Conservation (phyloP, 2,329 filamentous ascomycete genomes). For the Fusarium sacchari region DNA sequence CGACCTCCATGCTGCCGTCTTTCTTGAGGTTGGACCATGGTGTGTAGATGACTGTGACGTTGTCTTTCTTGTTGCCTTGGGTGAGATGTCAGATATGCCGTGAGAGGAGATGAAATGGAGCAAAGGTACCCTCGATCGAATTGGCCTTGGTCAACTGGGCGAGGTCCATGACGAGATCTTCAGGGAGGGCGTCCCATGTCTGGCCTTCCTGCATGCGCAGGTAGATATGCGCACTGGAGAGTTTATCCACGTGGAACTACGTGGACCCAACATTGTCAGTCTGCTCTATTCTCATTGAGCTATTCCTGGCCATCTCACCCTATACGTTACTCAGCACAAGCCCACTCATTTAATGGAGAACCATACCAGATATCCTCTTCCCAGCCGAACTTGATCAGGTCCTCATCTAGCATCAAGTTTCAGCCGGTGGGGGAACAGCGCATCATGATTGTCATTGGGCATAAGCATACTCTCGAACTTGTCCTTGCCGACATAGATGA, state of each 20-base stretch:
- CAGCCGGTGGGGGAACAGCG: slow-evolving; percentile 22
- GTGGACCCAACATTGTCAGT: not conserved
- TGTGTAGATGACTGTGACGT: slow-evolving; percentile 95
- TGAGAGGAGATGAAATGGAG: not conserved
- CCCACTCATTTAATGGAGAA: not conserved
- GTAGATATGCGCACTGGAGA: slow-evolving; percentile 97
- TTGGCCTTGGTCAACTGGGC: slow-evolving; percentile 99
- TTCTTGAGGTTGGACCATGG: slow-evolving; percentile 98
- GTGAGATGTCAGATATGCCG: not conserved
- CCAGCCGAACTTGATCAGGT: slow-evolving; percentile 92
- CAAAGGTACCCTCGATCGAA: slow-evolving; percentile 83
- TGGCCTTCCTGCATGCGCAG: slow-evolving; percentile 82
- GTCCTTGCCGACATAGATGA: slow-evolving; percentile 97
- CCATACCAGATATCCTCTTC: slow-evolving; percentile 93
- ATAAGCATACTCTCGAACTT: slow-evolving; percentile 89
- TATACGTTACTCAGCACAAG: slow-evolving; percentile 18
- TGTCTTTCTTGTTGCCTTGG: slow-evolving; percentile 96
- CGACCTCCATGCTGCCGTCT: slow-evolving; percentile 92
- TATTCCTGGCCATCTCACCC: slow-evolving; percentile 27
- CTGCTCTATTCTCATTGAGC: not conserved
- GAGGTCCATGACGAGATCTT: slow-evolving; percentile 82
- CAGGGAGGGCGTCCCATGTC: slow-evolving; percentile 83
- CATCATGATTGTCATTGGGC: slow-evolving; percentile 9
- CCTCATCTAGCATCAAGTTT: slow-evolving; percentile 76
- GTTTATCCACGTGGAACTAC: slow-evolving; percentile 96